phyloP scores from a whole-genome alignment of 116 monocot genomes.

The Iris pallida region DNA sequence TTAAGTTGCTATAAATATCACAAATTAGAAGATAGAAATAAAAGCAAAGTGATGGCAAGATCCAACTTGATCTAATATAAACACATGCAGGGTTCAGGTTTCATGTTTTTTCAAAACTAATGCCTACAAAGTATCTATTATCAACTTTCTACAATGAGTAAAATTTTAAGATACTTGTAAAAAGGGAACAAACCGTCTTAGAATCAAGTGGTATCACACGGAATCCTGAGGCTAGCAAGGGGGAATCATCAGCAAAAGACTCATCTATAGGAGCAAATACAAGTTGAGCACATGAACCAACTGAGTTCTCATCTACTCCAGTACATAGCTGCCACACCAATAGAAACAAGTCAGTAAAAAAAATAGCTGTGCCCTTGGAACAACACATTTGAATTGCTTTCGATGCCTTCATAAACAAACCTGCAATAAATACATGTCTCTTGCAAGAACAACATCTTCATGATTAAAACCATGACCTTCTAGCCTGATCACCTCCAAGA shows the following conservation, averaged over 20 bases:
- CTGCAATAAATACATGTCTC: slow-evolving; percentile 81
- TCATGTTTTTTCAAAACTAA: too few relatives aligned
- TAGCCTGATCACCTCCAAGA: slow-evolving; percentile 81
- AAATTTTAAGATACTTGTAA: too few relatives aligned
- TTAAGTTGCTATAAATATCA: too few relatives aligned
- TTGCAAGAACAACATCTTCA: slow-evolving; percentile 50
- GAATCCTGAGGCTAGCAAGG: slow-evolving; percentile 85
- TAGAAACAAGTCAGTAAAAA: background rate
- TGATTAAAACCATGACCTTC: slow-evolving; percentile 71
- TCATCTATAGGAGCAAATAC: slow-evolving; percentile 94
- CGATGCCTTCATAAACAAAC: slow-evolving; percentile 22
- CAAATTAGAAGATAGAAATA: too few relatives aligned
- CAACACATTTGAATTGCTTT: background rate
- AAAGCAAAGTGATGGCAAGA: too few relatives aligned
- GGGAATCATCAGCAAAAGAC: slow-evolving; percentile 82
- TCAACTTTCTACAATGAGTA: too few relatives aligned
- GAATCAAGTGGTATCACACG: slow-evolving; percentile 86
- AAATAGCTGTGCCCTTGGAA: background rate
- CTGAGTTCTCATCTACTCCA: slow-evolving; percentile 77
- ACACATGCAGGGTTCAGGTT: too few relatives aligned
- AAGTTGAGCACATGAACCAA: slow-evolving; percentile 79
- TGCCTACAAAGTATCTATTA: too few relatives aligned
- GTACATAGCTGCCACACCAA: slow-evolving; percentile 63
- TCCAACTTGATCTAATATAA: too few relatives aligned
- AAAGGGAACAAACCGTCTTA: slow-evolving; percentile 44